Evolutionary conservation across 2,329 filamentous ascomycete species (phyloP), one percentile per base, ranked within the genome.

Genomic region (Harringtonia lauricola): DNA sequence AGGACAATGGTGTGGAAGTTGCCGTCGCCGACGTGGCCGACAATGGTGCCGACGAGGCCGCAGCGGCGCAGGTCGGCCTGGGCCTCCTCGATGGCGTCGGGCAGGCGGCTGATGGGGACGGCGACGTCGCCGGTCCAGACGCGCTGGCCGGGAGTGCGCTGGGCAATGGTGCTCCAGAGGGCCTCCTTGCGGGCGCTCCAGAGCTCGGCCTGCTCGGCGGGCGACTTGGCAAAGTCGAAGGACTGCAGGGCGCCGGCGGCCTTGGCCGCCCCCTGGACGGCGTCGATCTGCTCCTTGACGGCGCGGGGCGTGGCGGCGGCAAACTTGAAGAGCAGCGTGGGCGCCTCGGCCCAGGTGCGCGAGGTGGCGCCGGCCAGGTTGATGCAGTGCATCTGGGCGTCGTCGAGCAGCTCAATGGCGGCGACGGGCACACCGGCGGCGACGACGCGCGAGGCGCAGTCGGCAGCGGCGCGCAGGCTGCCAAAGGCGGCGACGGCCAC

Each of bases 351-450:
- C 85, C 85, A 90, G 9, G 62, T 63, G 47, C 79, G 76, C 30
- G 70, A 67, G 1, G 84, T 88, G 57, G 68, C 72, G 22, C 81
- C 81, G 1, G 79, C 76, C 24, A 73, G 67, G 63, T 81, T 80
- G 63, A 81, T 78, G 58, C 72, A 74, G 53, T 65, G 68, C 76
- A 95, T 95, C 66, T 94, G 88, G 45, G 88, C 82, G 58, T 94
- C 88, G 64, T 95, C 89, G 24, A 95, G 70, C 46, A 95, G 83
- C 65, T 95, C 89, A 36, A 95, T 79, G n/a, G 89, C 89, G 1
- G 89, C 88, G 35, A 95, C 81, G 26, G 85, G 86, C 12, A 95
- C 76, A 22, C 87, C 88, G 42, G 83, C 75, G 36, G 77, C 78
- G 5, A 95, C 88, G 12, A 95, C 86, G 43, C 74, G 74, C 51